phyloP scores from a whole-genome alignment of 2,329 filamentous ascomycete genomes.

The Claviceps cyperi region DNA sequence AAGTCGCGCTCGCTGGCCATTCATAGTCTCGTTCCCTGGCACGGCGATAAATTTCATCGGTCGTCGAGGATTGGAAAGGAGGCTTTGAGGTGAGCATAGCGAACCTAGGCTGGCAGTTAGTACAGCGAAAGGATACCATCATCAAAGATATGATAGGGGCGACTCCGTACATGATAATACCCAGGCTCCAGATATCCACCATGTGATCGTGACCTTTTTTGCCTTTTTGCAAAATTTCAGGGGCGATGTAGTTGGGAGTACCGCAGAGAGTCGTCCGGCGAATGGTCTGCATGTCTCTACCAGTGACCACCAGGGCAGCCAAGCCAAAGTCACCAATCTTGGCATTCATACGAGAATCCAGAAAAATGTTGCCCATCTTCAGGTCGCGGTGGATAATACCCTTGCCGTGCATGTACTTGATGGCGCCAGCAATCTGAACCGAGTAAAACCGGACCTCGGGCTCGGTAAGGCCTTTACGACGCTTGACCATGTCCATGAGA shows the following conservation, averaged over 20 bases:
- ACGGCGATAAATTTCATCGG: conserved; percentile 70
- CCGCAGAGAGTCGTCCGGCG: conserved; percentile 89
- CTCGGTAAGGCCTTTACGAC: conserved; percentile 76
- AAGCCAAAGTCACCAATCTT: conserved; percentile 97
- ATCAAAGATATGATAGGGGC: not conserved
- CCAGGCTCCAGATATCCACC: conserved; percentile 96
- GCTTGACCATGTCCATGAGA: conserved; percentile 94
- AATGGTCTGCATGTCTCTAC: conserved; percentile 72
- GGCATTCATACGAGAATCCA: conserved; percentile 89
- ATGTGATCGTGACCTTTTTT: conserved; percentile 94
- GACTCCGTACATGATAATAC: conserved; percentile 71
- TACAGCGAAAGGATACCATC: not conserved
- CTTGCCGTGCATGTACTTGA: conserved; percentile 94
- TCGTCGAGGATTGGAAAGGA: conserved; percentile 84
- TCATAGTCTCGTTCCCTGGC: conserved; percentile 61
- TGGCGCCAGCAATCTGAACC: conserved; percentile 86
- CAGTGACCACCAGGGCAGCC: conserved; percentile 79
- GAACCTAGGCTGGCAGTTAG: conserved; percentile 40
- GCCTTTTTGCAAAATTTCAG: conserved; percentile 87
- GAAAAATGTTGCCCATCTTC: conserved; percentile 96
- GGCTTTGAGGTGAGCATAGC: conserved; percentile 94
- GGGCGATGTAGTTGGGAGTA: conserved; percentile 96
- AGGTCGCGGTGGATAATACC: conserved; percentile 94
- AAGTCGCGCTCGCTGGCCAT: conserved; percentile 55
- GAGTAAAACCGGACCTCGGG: conserved; percentile 90